Base-by-base conservation (phyloP, 2,329 filamentous ascomycete species). In the Aaosphaeria pasadenensis region DNA sequence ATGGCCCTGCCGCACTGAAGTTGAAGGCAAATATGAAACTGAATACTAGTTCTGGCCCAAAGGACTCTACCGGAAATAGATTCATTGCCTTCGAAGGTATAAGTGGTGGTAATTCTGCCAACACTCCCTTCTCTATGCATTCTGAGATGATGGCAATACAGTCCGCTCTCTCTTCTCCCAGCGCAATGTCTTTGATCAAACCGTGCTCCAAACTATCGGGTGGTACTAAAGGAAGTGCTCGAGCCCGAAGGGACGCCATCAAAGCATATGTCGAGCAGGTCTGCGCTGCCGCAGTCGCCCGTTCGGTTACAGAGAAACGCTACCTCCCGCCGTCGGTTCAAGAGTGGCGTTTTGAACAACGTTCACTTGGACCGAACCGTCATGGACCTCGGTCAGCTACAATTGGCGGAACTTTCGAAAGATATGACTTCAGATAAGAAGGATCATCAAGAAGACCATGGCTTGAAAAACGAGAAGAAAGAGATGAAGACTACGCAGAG, bases 81-180 rank as follows among this genome's bases (percentile, higher is more conserved):
- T 76, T 76, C 52, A 69, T 68, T 41, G 64, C 64, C 2, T 73
- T 72, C 46, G 72, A 74, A 57, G 56, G 58, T 48, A 58, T 61
- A 33, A 62, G 66, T 29, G 71, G 72, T 33, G 71, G 71, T 13
- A 54, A 51, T 24, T 60, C 67, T 31, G 66, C 69, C 45, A 77
- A 76, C 52, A 65, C 66, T 30, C 70, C 72, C 7, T 66, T 81
- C 13, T 76, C 71, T 11, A 78, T 81, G 75, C 77, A 81, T 55
- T 74, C 74, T 4, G 77, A 80, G 69, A 80, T 80, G 76, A 79
- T 79, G 75, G 77, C 77, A 30, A 77, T 81, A 58, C 73, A 76
- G 56, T 74, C 73, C 30, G 76, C 77, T 39, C 71, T 79, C 45
- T 65, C 71, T 38, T 77, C 73, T 44, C 71, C 69, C 54, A 73